Evolutionary conservation across 192 early-diverging fungal genomes (phyloP).

Genomic region (Backusella psychrophila): DNA sequence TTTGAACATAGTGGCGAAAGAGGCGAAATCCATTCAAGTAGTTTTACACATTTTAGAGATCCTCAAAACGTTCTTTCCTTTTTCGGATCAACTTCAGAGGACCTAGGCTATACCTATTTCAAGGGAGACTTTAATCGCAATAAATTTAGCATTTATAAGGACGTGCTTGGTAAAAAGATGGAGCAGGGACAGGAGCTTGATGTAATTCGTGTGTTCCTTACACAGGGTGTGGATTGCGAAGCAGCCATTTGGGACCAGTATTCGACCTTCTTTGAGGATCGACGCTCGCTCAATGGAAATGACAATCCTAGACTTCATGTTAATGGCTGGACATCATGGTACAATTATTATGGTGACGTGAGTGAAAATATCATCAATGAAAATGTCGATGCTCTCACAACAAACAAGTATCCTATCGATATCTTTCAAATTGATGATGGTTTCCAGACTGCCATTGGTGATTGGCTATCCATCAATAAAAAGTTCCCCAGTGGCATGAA

Average conservation of each 20-base stretch:
- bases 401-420: constrained; percentile 42
- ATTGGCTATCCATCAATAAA: constrained; percentile 44
- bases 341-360: constrained; percentile 50
- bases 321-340: constrained; percentile 54
- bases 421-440: constrained; percentile 57
- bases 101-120: constrained; percentile 49
- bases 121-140: constrained; percentile 36
- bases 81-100: constrained; percentile 44
- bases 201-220: constrained; percentile 14
- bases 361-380: constrained; percentile 39
- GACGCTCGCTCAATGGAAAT: constrained; percentile 10
- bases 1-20: constrained; percentile 41
- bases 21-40: constrained; percentile 46
- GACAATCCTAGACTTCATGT: constrained; percentile 33
- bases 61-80: constrained; percentile 24
- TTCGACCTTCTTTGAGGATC: constrained; percentile 26
- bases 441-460: constrained; percentile 46
- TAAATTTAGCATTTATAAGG: constrained; percentile 39
- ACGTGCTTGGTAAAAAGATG: constrained; percentile 40
- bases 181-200: neutral
- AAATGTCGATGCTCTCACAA: constrained; percentile 25
- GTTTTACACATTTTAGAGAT: constrained; percentile 47
- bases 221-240: constrained; percentile 26
- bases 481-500: constrained; percentile 50
- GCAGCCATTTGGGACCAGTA: constrained; percentile 34